These are phyloP conservation scores for Vicia sativa DNA, from an alignment of 306 rosid genomes.

Conservation along the genomic window DNA sequence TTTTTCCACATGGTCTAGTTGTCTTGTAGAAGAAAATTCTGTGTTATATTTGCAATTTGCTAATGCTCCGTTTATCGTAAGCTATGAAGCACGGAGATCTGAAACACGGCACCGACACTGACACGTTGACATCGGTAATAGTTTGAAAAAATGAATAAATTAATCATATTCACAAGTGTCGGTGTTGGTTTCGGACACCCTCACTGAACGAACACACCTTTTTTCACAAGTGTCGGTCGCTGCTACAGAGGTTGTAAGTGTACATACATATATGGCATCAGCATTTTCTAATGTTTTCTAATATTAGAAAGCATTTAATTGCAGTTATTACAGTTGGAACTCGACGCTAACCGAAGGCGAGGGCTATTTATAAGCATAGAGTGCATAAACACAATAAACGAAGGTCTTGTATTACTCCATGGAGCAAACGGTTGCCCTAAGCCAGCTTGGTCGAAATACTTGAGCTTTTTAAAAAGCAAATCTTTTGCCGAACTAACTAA, in stretches of 20 bases:
- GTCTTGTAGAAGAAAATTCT: conserved; percentile 5
- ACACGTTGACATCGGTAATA: no score
- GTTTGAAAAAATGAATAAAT: no score
- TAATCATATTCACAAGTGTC: no score
- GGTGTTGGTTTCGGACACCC: no score
- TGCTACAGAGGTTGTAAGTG: no score
- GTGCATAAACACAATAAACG: conserved; percentile 81
- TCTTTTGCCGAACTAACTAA: conserved; percentile 73
- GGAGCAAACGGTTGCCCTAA: conserved; percentile 81
- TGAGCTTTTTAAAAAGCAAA: conserved; percentile 87
- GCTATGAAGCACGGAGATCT: no score
- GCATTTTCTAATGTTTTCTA: conserved; percentile 21
- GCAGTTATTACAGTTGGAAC: conserved; percentile 73
- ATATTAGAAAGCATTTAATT: conserved; percentile 34
- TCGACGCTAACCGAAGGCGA: conserved; percentile 60
- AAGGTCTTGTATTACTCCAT: conserved; percentile 86
- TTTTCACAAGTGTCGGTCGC: no score
- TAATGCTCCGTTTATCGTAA: background rate
- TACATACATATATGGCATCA: background rate
- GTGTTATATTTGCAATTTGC: conserved; percentile 6
- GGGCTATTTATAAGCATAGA: conserved; percentile 70
- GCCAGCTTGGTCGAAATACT: conserved; percentile 80
- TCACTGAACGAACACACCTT: no score
- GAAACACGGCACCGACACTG: no score
- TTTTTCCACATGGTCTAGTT: background rate